Conservation (phyloP, 2,329 filamentous ascomycete genomes). For the Neodidymelliopsis sp. region DNA sequence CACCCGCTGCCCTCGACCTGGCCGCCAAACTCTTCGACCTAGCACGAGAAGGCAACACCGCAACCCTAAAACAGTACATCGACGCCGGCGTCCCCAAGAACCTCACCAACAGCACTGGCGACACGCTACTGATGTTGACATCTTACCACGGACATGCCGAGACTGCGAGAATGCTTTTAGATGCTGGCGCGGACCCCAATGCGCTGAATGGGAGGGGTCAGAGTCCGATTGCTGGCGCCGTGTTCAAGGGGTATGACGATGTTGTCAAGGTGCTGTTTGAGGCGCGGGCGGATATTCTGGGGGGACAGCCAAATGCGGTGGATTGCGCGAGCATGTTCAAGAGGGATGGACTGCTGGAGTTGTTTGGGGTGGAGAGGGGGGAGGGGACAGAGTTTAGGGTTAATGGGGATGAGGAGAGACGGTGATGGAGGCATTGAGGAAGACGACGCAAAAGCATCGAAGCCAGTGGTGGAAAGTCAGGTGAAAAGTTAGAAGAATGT, state of each 20-base stretch:
- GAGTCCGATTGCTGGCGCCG: constrained; percentile 73
- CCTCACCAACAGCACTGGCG: constrained; percentile 75
- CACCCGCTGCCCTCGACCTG: constrained; percentile 71
- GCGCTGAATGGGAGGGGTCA: constrained; percentile 72
- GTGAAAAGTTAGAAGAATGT: too few relatives aligned
- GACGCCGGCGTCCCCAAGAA: constrained; percentile 71
- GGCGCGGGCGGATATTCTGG: constrained; percentile 50
- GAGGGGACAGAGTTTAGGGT: constrained; percentile 14
- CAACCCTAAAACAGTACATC: constrained; percentile 69
- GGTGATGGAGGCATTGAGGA: neutral
- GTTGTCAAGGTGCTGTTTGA: constrained; percentile 65
- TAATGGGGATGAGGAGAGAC: neutral
- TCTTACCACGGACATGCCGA: constrained; percentile 72
- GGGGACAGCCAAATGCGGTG: constrained; percentile 56
- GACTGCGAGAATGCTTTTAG: constrained; percentile 66
- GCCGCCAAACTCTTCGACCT: constrained; percentile 72
- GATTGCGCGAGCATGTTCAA: constrained; percentile 58
- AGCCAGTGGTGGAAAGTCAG: too few relatives aligned
- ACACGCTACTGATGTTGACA: constrained; percentile 78
- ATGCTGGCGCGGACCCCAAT: constrained; percentile 71
- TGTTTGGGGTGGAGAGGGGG: constrained; percentile 39
- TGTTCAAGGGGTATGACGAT: constrained; percentile 74
- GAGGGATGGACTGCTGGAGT: constrained; percentile 43
- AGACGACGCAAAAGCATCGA: neutral
- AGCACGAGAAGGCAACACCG: constrained; percentile 66